Conservation (phyloP, 106 monocot genomes). For the Xerophyta viscosa region DNA sequence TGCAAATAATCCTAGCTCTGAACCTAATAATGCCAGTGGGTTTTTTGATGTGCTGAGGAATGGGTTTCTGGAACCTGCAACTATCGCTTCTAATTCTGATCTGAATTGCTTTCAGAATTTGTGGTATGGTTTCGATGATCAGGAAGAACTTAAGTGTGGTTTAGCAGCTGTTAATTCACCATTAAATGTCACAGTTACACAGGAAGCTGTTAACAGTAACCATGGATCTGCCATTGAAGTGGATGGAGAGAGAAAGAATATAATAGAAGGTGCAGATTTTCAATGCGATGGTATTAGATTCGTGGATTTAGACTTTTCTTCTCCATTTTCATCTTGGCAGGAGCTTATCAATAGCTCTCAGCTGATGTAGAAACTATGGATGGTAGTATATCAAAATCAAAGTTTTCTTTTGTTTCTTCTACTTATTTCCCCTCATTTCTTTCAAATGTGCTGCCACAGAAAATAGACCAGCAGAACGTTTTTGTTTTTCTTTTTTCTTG, state of each 20-base stretch:
- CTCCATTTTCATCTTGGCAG: not conserved
- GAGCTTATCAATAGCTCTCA: conserved; percentile 7
- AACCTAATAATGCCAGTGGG: conserved; percentile 1
- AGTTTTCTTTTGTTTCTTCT: no score
- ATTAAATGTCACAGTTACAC: not conserved
- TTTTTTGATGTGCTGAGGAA: conserved; percentile 4
- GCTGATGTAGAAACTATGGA: conserved; percentile 11
- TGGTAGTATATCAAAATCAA: no score
- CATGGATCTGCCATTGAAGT: not conserved
- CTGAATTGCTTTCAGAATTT: not conserved
- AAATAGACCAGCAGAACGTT: no score
- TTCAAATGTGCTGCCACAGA: no score
- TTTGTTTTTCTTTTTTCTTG: no score
- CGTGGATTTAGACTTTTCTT: not conserved
- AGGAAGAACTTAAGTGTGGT: not conserved
- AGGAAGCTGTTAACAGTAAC: not conserved
- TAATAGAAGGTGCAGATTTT: not conserved
- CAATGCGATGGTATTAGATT: not conserved
- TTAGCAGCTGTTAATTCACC: not conserved
- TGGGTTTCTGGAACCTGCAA: not conserved
- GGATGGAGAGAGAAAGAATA: not conserved
- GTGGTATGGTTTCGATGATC: conserved; percentile 3
- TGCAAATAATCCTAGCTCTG: not conserved
- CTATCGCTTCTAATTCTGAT: not conserved
- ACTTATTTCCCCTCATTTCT: no score